Percentiles rank a stretch among this genome's conserved stretches.
Evolutionary conservation across 2,329 filamentous ascomycete genomes (phyloP).

Genomic region (Septoria linicola): DNA sequence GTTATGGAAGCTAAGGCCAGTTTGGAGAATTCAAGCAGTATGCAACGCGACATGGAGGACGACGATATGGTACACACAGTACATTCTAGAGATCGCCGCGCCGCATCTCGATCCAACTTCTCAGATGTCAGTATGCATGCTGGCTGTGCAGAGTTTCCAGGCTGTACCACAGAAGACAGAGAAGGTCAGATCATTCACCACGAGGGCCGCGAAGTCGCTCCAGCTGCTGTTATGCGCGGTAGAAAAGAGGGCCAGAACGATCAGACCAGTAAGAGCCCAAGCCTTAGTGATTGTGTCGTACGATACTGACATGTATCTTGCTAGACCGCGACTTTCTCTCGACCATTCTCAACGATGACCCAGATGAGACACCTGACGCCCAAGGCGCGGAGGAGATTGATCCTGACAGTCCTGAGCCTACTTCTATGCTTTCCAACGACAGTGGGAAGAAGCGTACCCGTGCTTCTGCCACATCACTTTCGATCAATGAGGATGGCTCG

Average conservation of each 20-base stretch:
- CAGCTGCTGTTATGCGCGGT: constrained; percentile 28
- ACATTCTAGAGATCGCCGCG: constrained; percentile 18
- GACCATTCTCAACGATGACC: constrained; percentile 23
- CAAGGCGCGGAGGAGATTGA: not conserved
- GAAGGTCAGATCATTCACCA: constrained; percentile 29
- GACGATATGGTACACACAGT: constrained; percentile 6
- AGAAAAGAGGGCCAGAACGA: constrained; percentile 31
- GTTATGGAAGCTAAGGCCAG: constrained; percentile 8
- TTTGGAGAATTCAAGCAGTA: not conserved
- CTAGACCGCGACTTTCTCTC: constrained; percentile 34
- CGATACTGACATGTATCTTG: not conserved
- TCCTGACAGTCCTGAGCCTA: not conserved
- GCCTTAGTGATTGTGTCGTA: too few species aligned
- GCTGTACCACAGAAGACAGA: constrained; percentile 33
- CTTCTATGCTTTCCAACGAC: constrained; percentile 23
- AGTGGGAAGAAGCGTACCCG: constrained; percentile 33
- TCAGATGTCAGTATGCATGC: constrained; percentile 41
- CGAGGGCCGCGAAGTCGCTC: constrained; percentile 10
- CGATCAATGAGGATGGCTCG: constrained; percentile 26
- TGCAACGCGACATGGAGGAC: not conserved
- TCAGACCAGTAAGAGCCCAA: constrained; percentile 7
- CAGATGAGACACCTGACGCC: not conserved
- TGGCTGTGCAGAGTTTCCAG: constrained; percentile 33
- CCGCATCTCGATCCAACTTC: constrained; percentile 23
- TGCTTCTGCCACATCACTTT: constrained; percentile 26